Conservation (phyloP, 164 flowering plant species). For the Sedum album region DNA sequence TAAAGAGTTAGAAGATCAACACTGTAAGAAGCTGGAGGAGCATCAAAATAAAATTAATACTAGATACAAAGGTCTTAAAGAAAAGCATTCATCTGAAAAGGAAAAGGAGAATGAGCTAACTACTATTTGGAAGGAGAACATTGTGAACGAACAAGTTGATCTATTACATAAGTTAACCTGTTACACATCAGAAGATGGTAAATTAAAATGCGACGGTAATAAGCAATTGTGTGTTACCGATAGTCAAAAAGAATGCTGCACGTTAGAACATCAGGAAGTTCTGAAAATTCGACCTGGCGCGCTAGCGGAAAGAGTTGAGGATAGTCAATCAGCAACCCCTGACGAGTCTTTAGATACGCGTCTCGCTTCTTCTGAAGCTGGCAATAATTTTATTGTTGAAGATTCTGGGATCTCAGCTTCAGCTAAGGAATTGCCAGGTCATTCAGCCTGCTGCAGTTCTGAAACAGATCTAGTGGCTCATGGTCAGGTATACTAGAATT, state of each 20-base stretch:
- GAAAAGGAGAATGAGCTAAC: conserved; percentile 21
- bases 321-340: background rate
- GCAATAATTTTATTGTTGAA: background rate
- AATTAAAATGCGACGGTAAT: background rate
- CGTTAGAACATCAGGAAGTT: background rate
- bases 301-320: background rate
- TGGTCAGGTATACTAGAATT: background rate
- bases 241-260: background rate
- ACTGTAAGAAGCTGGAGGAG: conserved; percentile 29
- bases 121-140: conserved; percentile 25
- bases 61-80: conserved; percentile 32
- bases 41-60: conserved; percentile 18
- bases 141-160: conserved; percentile 11
- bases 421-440: background rate
- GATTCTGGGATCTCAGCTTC: background rate
- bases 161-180: background rate
- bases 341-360: background rate
- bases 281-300: background rate
- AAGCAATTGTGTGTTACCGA: background rate
- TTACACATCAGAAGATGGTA: background rate
- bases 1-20: conserved; percentile 26
- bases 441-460: background rate
- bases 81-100: conserved; percentile 23
- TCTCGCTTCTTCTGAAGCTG: background rate
- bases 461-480: background rate